Evolutionary conservation across 192 early-diverging fungal genomes (phyloP), one percentile per base, ranked within the genome.

Genomic region (Borealophlyctis nickersoniae): DNA sequence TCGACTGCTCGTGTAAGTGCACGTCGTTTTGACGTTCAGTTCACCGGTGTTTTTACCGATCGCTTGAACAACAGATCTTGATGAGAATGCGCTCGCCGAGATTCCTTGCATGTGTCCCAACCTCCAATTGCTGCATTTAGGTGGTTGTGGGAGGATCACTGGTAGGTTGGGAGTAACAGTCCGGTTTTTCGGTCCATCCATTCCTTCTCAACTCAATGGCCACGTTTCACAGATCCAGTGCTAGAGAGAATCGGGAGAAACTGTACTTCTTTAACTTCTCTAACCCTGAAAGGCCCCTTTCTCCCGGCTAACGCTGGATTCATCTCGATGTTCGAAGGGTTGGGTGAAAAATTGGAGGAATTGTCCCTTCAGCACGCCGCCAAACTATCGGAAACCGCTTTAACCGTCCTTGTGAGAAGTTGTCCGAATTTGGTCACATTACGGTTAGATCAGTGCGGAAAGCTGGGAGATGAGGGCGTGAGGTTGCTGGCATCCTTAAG

Each of bases 201-300:
- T n/a, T 32, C 0, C 71, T 69, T 1, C 75, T 87, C 34, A 54
- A 0, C 19, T 22, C 23, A 16, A 55, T 55, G 14, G 16, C 28
- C 28, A 1, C 1, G n/a, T n/a, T 70, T 28, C 35, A 0, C 57
- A 53, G 72, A 78, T 28, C 61, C 0, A 72, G 87, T 72, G 67
- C 58, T 23, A 30, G 30, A 4, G 67, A 72, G 1, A 7, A 68
- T 77, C 27, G 60, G 72, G 13, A 31, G 51, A 0, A 49, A 51
- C 63, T 77, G 72, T 75, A 84, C 49, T 28, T 23, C 72, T 7
- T 76, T 95, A 36, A 63, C 67, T 2, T 73, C 79, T 1, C 53
- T 93, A 36, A 78, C 76, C 2, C 73, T 93, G 11, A 77, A 85
- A 32, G 93, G 93, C 0, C 84, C 88, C 0, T 89, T 90, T 39